Conservation (phyloP, 768 basidiomycete species). For the Rubroboletus pulcherrimus region DNA sequence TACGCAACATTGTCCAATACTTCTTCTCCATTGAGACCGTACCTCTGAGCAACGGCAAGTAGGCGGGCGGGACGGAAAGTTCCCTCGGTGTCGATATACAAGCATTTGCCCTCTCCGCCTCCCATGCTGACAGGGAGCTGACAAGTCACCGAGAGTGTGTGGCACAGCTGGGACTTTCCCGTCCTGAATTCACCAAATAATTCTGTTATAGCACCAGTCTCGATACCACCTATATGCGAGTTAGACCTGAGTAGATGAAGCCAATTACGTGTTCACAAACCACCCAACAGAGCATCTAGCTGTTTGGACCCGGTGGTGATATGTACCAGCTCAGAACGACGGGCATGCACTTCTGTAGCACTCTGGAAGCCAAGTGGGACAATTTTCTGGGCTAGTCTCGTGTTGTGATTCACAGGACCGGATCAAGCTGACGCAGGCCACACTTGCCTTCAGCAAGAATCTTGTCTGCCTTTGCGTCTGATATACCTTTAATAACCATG, state of each 20-base stretch:
- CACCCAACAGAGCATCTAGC: constrained; percentile 91
- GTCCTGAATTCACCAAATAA: constrained; percentile 98
- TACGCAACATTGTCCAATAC: constrained; percentile 98
- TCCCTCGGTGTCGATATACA: constrained; percentile 99
- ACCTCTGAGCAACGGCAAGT: constrained; percentile 91
- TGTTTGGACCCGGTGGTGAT: constrained; percentile 97
- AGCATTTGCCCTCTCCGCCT: constrained; percentile 97
- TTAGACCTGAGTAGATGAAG: constrained; percentile 10
- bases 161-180: constrained; percentile 97
- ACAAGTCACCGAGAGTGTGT: constrained; percentile 96
- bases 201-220: constrained; percentile 98
- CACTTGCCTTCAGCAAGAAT: constrained; percentile 82
- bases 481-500: constrained; percentile 91
- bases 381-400: constrained; percentile 77
- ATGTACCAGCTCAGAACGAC: constrained; percentile 90
- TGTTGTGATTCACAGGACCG: constrained; percentile 5
- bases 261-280: constrained; percentile 36
- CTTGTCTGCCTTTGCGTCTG: constrained; percentile 96
- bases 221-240: constrained; percentile 72
- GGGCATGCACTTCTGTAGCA: constrained; percentile 94
- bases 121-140: constrained; percentile 97
- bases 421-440: neutral
- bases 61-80: constrained; percentile 97
- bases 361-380: constrained; percentile 97
- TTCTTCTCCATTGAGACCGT: constrained; percentile 96